These are phyloP conservation scores for Grosmannia serpens DNA, from an alignment of 2,329 filamentous ascomycete genomes.

Conservation along the genomic window DNA sequence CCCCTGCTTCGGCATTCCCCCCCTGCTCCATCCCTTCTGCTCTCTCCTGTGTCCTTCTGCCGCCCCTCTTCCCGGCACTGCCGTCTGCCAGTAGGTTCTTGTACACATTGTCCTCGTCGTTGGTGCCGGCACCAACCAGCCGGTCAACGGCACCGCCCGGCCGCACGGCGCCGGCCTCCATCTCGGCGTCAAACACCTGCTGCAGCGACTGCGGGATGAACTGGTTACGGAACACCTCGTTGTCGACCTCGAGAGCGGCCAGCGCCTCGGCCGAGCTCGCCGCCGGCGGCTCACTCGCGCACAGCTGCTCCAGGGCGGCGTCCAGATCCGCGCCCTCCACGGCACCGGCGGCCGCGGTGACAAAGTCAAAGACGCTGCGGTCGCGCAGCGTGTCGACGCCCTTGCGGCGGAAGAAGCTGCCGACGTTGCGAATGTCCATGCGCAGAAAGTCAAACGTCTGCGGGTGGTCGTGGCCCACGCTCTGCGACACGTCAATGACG, in stretches of 20 bases:
- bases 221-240: constrained; percentile 88
- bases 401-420: constrained; percentile 81
- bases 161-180: constrained; percentile 38
- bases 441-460: constrained; percentile 84
- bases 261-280: constrained; percentile 20
- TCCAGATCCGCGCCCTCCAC: constrained; percentile 45
- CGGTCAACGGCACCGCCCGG: constrained; percentile 29
- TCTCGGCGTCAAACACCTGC: constrained; percentile 92
- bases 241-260: constrained; percentile 62
- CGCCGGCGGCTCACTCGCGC: constrained; percentile 30
- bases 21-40: constrained; percentile 20
- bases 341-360: constrained; percentile 37
- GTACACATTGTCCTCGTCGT: constrained; percentile 41
- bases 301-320: constrained; percentile 54
- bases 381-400: constrained; percentile 74
- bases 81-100: constrained; percentile 61
- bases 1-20: constrained; percentile 11
- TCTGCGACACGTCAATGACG: constrained; percentile 96
- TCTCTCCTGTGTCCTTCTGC: constrained; percentile 17
- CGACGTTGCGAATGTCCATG: constrained; percentile 97
- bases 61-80: constrained; percentile 7
- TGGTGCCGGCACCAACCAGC: constrained; percentile 53
- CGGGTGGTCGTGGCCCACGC: constrained; percentile 93
- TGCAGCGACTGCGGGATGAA: constrained; percentile 95
- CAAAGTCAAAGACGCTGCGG: constrained; percentile 71